These are phyloP conservation scores for Termitomyces sp. DNA, from an alignment of 768 basidiomycete genomes.

Conservation along the genomic window DNA sequence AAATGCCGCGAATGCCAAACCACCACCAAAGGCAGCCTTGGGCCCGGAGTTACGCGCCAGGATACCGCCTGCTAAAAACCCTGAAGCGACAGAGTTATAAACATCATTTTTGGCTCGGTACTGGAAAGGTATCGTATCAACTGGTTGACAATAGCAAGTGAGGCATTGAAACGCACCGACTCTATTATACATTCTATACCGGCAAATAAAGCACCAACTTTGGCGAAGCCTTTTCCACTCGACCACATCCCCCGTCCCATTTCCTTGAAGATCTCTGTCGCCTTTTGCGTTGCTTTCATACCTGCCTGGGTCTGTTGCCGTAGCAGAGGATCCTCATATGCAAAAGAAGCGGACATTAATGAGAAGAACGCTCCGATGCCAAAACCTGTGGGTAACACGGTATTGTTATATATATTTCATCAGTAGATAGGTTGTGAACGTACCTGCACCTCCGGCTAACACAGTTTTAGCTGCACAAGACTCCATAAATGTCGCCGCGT, in stretches of 20 bases:
- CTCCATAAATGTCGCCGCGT: conserved; percentile 73
- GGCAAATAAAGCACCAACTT: conserved; percentile 92
- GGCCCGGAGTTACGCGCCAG: conserved; percentile 88
- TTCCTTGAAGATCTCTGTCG: conserved; percentile 83
- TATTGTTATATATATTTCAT: background rate
- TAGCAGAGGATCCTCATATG: conserved; percentile 90
- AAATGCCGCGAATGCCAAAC: conserved; percentile 90
- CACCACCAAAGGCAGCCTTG: conserved; percentile 84
- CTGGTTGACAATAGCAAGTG: background rate
- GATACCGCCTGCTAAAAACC: conserved; percentile 85
- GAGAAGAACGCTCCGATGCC: conserved; percentile 95
- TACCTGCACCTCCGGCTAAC: conserved; percentile 82
- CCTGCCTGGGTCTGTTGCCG: conserved; percentile 58
- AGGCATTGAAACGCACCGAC: conserved; percentile 57
- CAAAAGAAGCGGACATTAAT: conserved; percentile 92
- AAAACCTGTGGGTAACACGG: conserved; percentile 58
- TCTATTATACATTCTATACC: conserved; percentile 96
- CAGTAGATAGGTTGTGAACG: conserved; percentile 24
- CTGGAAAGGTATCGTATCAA: conserved; percentile 35
- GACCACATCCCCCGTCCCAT: conserved; percentile 94
- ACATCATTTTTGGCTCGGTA: conserved; percentile 97
- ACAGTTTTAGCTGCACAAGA: conserved; percentile 83
- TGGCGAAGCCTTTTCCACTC: conserved; percentile 89
- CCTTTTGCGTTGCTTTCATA: conserved; percentile 71
- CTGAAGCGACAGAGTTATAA: conserved; percentile 83